These are phyloP conservation scores for Sapria himalayana DNA, from an alignment of 345 rosid species.

Conservation along the genomic window DNA sequence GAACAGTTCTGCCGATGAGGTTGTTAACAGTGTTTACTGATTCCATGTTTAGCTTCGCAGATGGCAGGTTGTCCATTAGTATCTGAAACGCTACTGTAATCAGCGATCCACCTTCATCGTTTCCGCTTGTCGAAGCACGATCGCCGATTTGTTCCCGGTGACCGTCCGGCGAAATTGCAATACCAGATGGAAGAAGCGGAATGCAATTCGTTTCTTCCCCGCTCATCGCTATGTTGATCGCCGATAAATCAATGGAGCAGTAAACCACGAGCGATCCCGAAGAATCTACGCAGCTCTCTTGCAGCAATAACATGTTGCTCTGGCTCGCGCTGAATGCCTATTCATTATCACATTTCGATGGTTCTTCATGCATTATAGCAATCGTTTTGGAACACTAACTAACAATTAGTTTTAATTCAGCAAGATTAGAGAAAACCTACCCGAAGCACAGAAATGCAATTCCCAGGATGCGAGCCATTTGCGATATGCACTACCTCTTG, in stretches of 20 bases:
- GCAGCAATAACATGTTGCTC: constrained; percentile 27
- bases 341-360: no score
- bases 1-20: constrained; percentile 35
- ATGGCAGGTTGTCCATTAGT: constrained; percentile 14
- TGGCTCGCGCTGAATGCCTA: constrained; percentile 14
- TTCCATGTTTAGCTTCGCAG: constrained; percentile 12
- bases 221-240: constrained; percentile 13
- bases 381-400: background rate
- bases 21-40: constrained; percentile 26
- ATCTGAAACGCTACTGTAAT: constrained; percentile 50
- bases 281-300: constrained; percentile 33
- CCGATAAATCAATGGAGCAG: constrained; percentile 28
- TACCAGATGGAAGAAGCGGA: constrained; percentile 60
- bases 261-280: constrained; percentile 32
- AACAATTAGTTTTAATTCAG: background rate
- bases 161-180: constrained; percentile 33
- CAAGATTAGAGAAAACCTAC: constrained; percentile 11
- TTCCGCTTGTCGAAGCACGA: constrained; percentile 3
- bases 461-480: constrained; percentile 25
- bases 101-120: constrained; percentile 19
- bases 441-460: constrained; percentile 23
- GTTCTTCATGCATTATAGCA: no score
- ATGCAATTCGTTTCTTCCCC: constrained; percentile 17
- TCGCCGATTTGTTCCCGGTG: background rate
- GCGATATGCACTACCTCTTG: constrained; percentile 22